A percentile compares a stretch with the other conserved stretches of the same genome.
phyloP scores from a whole-genome alignment of 129 eudicot genomes.

The Escallonia herrerae region DNA sequence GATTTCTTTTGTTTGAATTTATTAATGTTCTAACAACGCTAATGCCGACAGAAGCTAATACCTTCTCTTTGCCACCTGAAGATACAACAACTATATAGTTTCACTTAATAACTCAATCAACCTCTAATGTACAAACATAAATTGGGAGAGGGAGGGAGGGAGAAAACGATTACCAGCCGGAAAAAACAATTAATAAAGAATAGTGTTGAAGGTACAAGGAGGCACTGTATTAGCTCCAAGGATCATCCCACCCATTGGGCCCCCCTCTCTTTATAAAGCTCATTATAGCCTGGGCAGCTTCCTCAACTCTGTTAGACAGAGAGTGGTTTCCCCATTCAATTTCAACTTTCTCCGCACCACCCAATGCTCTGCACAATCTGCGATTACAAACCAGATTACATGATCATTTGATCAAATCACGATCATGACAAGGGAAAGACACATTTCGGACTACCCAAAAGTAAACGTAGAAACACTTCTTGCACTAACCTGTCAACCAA shows the following conservation, averaged over 20 bases:
- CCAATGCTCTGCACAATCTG: conserved; percentile 84
- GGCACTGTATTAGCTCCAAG: conserved; percentile 47
- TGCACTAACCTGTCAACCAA: conserved; percentile 58
- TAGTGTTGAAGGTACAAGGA: not conserved
- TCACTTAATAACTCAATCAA: not conserved
- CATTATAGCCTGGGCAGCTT: conserved; percentile 71
- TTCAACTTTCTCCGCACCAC: conserved; percentile 95
- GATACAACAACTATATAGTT: too few species aligned
- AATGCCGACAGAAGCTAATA: too few species aligned
- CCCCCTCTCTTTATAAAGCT: conserved; percentile 72
- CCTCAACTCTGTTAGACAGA: conserved; percentile 71
- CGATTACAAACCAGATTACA: not conserved
- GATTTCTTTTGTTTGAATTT: too few species aligned
- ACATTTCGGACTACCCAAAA: not conserved
- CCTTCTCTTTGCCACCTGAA: too few species aligned
- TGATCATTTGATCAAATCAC: not conserved
- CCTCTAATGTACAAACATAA: conserved; percentile 7
- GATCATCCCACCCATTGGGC: conserved; percentile 94
- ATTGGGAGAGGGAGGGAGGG: not conserved
- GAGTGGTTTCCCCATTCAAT: conserved; percentile 86
- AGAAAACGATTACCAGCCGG: not conserved
- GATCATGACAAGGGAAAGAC: not conserved
- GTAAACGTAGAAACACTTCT: not conserved
- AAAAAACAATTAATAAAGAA: not conserved
- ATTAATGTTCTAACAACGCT: too few species aligned